Evolutionary conservation across 345 rosid species (phyloP).

Genomic region (Passiflora organensis): DNA sequence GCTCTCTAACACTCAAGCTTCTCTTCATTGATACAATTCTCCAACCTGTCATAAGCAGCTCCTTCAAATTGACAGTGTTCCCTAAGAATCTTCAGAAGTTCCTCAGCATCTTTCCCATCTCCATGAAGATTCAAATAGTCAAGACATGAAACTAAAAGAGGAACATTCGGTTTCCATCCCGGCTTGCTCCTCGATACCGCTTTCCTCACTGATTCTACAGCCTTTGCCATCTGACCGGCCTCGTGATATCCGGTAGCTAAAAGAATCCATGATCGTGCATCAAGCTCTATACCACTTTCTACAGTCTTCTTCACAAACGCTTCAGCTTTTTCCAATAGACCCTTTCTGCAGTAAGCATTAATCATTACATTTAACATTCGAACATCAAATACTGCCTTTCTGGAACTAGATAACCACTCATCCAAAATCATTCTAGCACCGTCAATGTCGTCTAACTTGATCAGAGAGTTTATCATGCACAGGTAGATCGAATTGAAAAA

Average conservation of each 20-base stretch:
- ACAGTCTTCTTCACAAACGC: constrained; percentile 15
- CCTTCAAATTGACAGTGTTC: too few relatives aligned
- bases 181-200: constrained; percentile 8
- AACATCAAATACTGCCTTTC: constrained; percentile 22
- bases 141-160: constrained; percentile 17
- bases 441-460: constrained; percentile 42
- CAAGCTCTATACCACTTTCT: constrained; percentile 7
- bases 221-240: constrained; percentile 21
- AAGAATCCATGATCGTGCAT: constrained; percentile 20
- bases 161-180: constrained; percentile 17
- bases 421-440: constrained; percentile 41
- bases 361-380: constrained; percentile 38
- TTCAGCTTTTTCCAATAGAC: constrained; percentile 27
- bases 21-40: too few relatives aligned
- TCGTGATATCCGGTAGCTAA: constrained; percentile 18
- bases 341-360: constrained; percentile 20
- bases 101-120: constrained; percentile 4
- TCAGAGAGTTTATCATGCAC: constrained; percentile 41
- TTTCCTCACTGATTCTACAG: constrained; percentile 28
- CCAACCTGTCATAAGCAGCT: too few relatives aligned
- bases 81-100: too few relatives aligned
- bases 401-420: constrained; percentile 48
- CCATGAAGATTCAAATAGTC: constrained; percentile 24
- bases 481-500: constrained; percentile 38
- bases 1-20: too few relatives aligned